Percentiles rank a stretch among this genome's conserved stretches.
phyloP scores from a whole-genome alignment of 305 asterid species.

The Fraxinus dipetala region DNA sequence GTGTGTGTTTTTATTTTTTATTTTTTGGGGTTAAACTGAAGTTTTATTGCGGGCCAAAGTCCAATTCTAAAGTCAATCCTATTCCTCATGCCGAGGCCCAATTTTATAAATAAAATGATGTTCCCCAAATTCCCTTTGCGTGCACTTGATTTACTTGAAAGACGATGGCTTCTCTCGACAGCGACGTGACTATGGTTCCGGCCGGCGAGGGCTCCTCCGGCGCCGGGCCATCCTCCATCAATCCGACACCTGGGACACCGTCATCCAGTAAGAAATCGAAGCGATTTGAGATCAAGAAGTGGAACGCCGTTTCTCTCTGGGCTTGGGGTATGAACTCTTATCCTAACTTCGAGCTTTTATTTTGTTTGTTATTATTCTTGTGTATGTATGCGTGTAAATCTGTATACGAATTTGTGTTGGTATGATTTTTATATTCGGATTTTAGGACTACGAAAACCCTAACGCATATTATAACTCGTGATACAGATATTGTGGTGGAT shows the following conservation, averaged over 20 bases:
- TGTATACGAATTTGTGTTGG: neutral
- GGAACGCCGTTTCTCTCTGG: conserved; percentile 98
- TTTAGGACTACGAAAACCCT: neutral
- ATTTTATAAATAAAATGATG: too few relatives aligned
- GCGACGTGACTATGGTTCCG: conserved; percentile 56
- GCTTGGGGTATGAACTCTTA: conserved; percentile 75
- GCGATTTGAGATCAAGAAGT: conserved; percentile 84
- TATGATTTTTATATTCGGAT: neutral
- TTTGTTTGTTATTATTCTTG: neutral
- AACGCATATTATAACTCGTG: conserved; percentile 26
- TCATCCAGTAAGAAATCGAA: conserved; percentile 55
- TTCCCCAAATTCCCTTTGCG: neutral
- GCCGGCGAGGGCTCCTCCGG: conserved; percentile 64
- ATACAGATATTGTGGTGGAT: conserved; percentile 88
- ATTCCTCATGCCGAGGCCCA: too few relatives aligned
- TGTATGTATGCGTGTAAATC: neutral
- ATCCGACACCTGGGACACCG: conserved; percentile 12
- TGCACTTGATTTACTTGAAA: neutral
- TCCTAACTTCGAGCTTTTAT: neutral
- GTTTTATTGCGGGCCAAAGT: too few relatives aligned
- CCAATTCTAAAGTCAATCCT: too few relatives aligned
- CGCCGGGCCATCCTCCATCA: conserved; percentile 49
- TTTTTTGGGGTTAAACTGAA: too few relatives aligned
- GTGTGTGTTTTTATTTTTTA: too few relatives aligned
- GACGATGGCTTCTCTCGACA: conserved; percentile 46